A percentile compares a stretch with the other conserved stretches of the same genome.
Evolutionary conservation across 805 yeast genomes (phyloP).

Genomic region (Starmerella apicola): DNA sequence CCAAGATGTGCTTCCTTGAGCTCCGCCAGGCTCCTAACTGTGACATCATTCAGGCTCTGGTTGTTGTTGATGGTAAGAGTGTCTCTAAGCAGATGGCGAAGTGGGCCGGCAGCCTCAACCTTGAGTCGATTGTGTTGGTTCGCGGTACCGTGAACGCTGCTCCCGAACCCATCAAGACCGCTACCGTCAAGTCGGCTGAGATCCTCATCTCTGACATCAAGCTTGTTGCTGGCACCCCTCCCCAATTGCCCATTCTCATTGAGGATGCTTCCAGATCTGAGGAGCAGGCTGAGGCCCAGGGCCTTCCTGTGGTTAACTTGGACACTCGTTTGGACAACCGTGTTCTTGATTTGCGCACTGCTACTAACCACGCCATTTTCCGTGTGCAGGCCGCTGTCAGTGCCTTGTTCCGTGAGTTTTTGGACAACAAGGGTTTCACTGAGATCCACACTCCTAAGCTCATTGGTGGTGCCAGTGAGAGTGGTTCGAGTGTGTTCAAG

Average conservation of each 20-base stretch:
- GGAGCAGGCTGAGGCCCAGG: slow-evolving; percentile 66
- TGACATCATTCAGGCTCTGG: slow-evolving; percentile 62
- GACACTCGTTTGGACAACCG: slow-evolving; percentile 93
- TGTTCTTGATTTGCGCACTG: slow-evolving; percentile 92
- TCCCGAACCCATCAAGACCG: slow-evolving; percentile 75
- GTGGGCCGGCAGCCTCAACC: slow-evolving; percentile 77
- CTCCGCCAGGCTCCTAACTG: slow-evolving; percentile 74
- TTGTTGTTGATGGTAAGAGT: slow-evolving; percentile 58
- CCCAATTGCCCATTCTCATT: slow-evolving; percentile 80
- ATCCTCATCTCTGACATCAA: slow-evolving; percentile 60
- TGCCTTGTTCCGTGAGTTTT: slow-evolving; percentile 77
- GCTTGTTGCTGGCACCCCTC: slow-evolving; percentile 78
- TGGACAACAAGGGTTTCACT: slow-evolving; percentile 52
- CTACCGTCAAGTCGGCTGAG: slow-evolving; percentile 86
- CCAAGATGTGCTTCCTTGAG: slow-evolving; percentile 79
- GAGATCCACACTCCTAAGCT: slow-evolving; percentile 96
- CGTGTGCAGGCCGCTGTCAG: slow-evolving; percentile 85
- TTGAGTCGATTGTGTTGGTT: slow-evolving; percentile 86
- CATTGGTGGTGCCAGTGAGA: slow-evolving; percentile 91
- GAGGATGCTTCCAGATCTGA: slow-evolving; percentile 97
- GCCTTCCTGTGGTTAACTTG: slow-evolving; percentile 85
- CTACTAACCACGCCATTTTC: slow-evolving; percentile 95
- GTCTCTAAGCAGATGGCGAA: slow-evolving; percentile 92
- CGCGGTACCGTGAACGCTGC: slow-evolving; percentile 75
- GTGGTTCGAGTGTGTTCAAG: slow-evolving; percentile 95